Conservation (phyloP, 169 alveolate genomes). For the Eimeria brunetti region DNA sequence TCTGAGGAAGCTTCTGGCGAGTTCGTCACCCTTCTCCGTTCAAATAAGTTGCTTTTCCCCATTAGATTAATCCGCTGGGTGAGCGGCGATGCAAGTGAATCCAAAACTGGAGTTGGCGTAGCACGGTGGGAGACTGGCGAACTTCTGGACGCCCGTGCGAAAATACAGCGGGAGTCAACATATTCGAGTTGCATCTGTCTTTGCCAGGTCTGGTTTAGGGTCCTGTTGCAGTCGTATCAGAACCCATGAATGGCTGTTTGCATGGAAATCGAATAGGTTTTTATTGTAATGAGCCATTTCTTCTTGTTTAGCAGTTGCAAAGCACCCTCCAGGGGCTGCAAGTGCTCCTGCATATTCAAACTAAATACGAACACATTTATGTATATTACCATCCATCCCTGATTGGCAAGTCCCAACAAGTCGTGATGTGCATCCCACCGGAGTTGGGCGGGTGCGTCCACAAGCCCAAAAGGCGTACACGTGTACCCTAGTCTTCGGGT, state of each 20-base stretch:
- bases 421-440: neutral
- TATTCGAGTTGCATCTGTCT: neutral
- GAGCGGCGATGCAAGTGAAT: neutral
- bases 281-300: neutral
- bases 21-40: too few relatives aligned
- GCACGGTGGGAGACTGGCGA: neutral
- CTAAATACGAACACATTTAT: neutral
- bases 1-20: neutral
- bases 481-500: too few relatives aligned
- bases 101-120: neutral
- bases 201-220: neutral
- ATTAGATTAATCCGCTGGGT: too few relatives aligned
- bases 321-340: neutral
- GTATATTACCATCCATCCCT: neutral
- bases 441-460: neutral
- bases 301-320: neutral
- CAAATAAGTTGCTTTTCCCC: too few relatives aligned
- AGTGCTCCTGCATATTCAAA: neutral
- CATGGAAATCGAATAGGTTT: neutral
- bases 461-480: too few relatives aligned
- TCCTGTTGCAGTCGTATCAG: neutral
- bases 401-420: neutral
- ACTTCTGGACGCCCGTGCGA: neutral
- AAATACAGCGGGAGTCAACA: neutral
- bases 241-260: neutral